Evolutionary conservation across 208 protist species (phyloP).

Genomic region (Blechomonas ayalai): DNA sequence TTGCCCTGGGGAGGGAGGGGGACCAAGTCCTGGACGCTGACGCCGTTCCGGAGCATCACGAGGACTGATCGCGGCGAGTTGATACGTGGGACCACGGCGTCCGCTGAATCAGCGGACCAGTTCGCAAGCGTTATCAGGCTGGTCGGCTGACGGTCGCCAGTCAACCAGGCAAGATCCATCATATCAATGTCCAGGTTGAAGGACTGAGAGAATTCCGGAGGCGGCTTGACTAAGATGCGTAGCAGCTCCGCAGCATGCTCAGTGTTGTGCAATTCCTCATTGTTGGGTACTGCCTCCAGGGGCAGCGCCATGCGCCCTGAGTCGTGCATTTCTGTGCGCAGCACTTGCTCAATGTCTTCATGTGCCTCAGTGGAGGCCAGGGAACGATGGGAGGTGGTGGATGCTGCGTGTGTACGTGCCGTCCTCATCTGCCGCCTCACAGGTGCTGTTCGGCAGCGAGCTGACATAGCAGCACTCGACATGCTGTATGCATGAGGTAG

Average conservation of each 20-base stretch:
- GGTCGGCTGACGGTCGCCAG: slow-evolving; percentile 19
- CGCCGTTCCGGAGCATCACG: slow-evolving; percentile 64
- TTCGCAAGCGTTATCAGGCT: slow-evolving; percentile 24
- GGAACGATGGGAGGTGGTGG: too few relatives aligned
- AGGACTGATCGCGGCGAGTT: slow-evolving; percentile 81
- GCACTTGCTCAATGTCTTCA: too few relatives aligned
- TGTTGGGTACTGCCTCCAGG: too few relatives aligned
- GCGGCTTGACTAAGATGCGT: slow-evolving; percentile 54
- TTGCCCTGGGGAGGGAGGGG: neutral
- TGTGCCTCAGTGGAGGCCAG: too few relatives aligned
- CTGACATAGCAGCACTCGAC: too few relatives aligned
- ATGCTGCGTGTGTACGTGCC: too few relatives aligned
- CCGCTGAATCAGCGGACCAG: slow-evolving; percentile 3
- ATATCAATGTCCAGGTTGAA: slow-evolving; percentile 45
- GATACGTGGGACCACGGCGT: slow-evolving; percentile 14
- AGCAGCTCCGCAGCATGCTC: slow-evolving; percentile 48
- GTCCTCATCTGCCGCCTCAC: too few relatives aligned
- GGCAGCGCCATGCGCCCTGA: too few relatives aligned
- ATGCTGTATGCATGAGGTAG: too few relatives aligned
- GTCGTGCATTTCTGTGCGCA: too few relatives aligned
- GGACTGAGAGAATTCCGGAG: slow-evolving; percentile 44
- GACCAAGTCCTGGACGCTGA: slow-evolving; percentile 38
- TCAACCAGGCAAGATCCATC: slow-evolving; percentile 71
- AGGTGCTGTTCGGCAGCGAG: too few relatives aligned
- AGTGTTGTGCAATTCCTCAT: neutral